Evolutionary conservation across 2,329 filamentous ascomycete genomes (phyloP).

Genomic region (Trichoderma semiorbis): DNA sequence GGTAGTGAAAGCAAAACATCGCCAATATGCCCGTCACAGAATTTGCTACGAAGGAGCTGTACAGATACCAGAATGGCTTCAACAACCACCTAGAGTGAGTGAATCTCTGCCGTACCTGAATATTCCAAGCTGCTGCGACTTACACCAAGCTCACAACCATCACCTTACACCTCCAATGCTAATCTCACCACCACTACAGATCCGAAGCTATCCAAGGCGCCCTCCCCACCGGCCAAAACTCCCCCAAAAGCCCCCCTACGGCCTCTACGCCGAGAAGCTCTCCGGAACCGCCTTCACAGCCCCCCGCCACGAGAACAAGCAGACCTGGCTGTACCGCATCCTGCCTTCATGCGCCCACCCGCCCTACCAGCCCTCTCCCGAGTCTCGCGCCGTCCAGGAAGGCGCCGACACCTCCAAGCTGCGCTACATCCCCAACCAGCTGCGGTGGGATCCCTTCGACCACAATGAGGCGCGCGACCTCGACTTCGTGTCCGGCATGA

Average conservation of each 20-base stretch:
- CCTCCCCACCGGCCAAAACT: slow-evolving; percentile 72
- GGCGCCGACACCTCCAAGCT: slow-evolving; percentile 28
- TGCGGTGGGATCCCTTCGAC: slow-evolving; percentile 80
- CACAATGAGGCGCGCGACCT: slow-evolving; percentile 53
- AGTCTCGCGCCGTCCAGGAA: slow-evolving; percentile 21
- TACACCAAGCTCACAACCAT: neutral
- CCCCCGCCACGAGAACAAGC: slow-evolving; percentile 64
- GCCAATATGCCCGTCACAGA: slow-evolving; percentile 48
- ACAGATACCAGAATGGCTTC: slow-evolving; percentile 78
- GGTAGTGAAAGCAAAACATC: neutral
- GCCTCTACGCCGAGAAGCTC: slow-evolving; percentile 78
- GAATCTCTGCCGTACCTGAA: neutral
- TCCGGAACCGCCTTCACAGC: slow-evolving; percentile 71
- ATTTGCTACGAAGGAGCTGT: slow-evolving; percentile 53
- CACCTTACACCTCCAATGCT: neutral
- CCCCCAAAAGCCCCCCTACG: slow-evolving; percentile 73
- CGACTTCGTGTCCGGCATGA: slow-evolving; percentile 57
- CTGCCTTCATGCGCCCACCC: slow-evolving; percentile 61
- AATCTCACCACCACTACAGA: slow-evolving; percentile 40
- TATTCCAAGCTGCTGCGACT: neutral
- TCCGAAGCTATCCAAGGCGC: slow-evolving; percentile 73
- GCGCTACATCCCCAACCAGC: slow-evolving; percentile 63
- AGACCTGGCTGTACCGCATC: slow-evolving; percentile 70
- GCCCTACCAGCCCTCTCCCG: slow-evolving; percentile 49
- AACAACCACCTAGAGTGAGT: slow-evolving; percentile 69